These are phyloP conservation scores for Syzygium grande DNA, from an alignment of 345 rosid genomes.

Conservation along the genomic window DNA sequence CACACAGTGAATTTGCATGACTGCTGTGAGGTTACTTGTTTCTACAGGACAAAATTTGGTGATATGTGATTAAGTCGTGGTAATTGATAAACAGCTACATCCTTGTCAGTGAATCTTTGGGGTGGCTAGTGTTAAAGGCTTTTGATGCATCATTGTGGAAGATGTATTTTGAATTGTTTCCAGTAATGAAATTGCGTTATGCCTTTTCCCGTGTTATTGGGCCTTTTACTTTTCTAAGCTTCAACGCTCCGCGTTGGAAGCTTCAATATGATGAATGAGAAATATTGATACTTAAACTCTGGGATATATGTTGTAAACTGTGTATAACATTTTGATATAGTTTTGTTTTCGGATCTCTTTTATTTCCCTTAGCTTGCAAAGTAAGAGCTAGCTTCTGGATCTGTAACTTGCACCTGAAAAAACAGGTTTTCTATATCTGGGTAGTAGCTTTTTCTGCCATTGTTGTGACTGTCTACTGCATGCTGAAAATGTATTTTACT, in stretches of 20 bases:
- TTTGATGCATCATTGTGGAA: not conserved
- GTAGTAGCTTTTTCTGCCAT: not conserved
- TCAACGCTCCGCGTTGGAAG: not conserved
- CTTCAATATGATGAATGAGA: not conserved
- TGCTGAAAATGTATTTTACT: not conserved
- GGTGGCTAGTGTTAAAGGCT: not conserved
- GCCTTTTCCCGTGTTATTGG: not conserved
- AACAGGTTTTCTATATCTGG: not conserved
- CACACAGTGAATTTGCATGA: not conserved
- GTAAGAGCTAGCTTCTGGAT: not conserved
- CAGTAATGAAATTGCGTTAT: not conserved
- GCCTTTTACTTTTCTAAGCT: not conserved
- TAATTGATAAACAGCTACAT: not conserved
- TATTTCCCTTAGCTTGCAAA: not conserved
- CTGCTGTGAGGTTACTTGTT: not conserved
- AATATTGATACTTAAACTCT: not conserved
- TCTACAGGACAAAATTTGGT: not conserved
- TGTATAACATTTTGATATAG: not conserved
- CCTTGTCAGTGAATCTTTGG: not conserved
- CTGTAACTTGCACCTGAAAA: not conserved
- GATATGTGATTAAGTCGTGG: not conserved
- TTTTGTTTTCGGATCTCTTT: not conserved
- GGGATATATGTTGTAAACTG: not conserved
- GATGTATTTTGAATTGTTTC: not conserved
- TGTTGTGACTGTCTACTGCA: not conserved